A percentile compares a stretch with the other conserved stretches of the same genome.
phyloP scores from a whole-genome alignment of 2,329 filamentous ascomycete species.

The Hymenoscyphus repandus region DNA sequence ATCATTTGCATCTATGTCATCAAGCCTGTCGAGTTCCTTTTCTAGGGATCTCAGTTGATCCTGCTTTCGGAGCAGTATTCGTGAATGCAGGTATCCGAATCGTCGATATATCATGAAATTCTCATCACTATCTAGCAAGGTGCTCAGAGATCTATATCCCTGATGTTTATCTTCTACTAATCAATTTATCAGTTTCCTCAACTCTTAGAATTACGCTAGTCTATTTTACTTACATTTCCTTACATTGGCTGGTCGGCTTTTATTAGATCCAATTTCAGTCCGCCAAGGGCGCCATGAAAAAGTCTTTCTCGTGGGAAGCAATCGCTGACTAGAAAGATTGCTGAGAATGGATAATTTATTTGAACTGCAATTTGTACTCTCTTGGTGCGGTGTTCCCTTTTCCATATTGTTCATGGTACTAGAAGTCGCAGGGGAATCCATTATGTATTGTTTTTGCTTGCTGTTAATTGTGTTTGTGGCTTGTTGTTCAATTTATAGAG shows the following conservation, averaged over 20 bases:
- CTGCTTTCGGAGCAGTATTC: slow-evolving; percentile 29
- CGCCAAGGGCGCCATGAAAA: neutral
- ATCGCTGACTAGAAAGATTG: too few relatives aligned
- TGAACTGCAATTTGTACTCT: too few relatives aligned
- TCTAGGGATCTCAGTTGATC: slow-evolving; percentile 20
- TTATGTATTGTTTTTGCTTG: too few relatives aligned
- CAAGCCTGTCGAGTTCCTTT: slow-evolving; percentile 15
- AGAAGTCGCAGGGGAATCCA: too few relatives aligned
- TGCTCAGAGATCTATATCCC: slow-evolving; percentile 36
- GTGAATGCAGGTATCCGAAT: slow-evolving; percentile 37
- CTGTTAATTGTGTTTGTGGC: too few relatives aligned
- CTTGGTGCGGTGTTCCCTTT: too few relatives aligned
- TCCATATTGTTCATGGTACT: too few relatives aligned
- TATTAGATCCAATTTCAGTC: neutral
- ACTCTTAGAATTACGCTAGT: neutral
- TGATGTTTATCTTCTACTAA: slow-evolving; percentile 15
- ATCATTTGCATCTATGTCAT: slow-evolving; percentile 10
- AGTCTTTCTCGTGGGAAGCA: neutral
- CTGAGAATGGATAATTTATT: too few relatives aligned
- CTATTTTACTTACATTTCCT: neutral
- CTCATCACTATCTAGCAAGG: slow-evolving; percentile 38
- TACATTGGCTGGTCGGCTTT: neutral
- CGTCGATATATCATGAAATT: slow-evolving; percentile 38
- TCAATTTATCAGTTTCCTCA: neutral
- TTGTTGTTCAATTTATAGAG: too few relatives aligned